A percentile compares a stretch with the other conserved stretches of the same genome.
Evolutionary conservation across 164 flowering plant species (phyloP).

Genomic region (Warburgia ugandensis): DNA sequence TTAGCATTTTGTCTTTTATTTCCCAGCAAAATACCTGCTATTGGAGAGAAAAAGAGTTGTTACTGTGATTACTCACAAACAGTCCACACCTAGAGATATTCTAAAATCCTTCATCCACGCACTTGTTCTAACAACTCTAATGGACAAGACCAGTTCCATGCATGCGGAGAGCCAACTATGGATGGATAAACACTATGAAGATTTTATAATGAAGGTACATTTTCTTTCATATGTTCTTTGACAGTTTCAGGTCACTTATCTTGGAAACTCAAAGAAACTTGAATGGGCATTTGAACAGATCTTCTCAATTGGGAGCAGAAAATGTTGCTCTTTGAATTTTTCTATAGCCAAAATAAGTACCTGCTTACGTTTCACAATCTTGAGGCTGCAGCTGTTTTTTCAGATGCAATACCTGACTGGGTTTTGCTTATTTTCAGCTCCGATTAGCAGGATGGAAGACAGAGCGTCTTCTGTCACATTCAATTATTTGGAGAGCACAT

Average conservation of each 20-base stretch:
- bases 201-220: slow-evolving; percentile 57
- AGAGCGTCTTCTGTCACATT: slow-evolving; percentile 67
- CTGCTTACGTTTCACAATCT: background rate
- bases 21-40: slow-evolving; percentile 58
- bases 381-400: background rate
- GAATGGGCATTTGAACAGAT: too few relatives aligned
- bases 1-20: slow-evolving; percentile 1
- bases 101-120: slow-evolving; percentile 80
- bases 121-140: slow-evolving; percentile 49
- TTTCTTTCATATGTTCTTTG: background rate
- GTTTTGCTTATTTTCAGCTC: slow-evolving; percentile 45
- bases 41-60: slow-evolving; percentile 44
- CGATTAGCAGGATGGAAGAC: slow-evolving; percentile 75
- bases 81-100: slow-evolving; percentile 61
- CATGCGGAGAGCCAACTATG: slow-evolving; percentile 62
- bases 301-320: background rate
- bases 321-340: background rate
- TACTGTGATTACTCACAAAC: slow-evolving; percentile 51
- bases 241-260: too few relatives aligned
- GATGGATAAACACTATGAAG: slow-evolving; percentile 75
- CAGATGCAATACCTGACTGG: background rate
- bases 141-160: slow-evolving; percentile 15
- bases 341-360: background rate
- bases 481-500: slow-evolving; percentile 72
- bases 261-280: background rate